These are phyloP conservation scores for Pelomyxa schiedti DNA, from an alignment of 78 protist genomes.

Conservation along the genomic window DNA sequence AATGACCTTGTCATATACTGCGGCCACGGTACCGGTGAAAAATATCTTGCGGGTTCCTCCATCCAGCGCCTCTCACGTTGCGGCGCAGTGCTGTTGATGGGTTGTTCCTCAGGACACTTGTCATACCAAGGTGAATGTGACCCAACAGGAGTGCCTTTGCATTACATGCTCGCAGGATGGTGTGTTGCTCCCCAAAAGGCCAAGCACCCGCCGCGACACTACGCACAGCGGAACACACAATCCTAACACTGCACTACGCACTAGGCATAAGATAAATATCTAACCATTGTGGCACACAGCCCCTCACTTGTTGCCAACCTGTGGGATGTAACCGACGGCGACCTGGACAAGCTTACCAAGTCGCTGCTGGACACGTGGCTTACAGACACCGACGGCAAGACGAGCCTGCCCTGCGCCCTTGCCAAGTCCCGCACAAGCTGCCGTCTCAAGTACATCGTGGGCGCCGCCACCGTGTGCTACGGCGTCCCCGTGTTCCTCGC, in stretches of 20 bases:
- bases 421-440: constrained; percentile 5
- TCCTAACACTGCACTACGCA: too few relatives aligned
- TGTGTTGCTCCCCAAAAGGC: too few relatives aligned
- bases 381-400: too few relatives aligned
- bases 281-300: too few relatives aligned
- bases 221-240: too few relatives aligned
- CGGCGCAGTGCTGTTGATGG: constrained; percentile 45
- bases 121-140: constrained; percentile 44
- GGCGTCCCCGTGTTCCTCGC: constrained; percentile 5
- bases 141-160: constrained; percentile 30
- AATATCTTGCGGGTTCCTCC: constrained; percentile 16
- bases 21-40: constrained; percentile 68
- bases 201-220: too few relatives aligned
- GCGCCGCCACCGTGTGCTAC: constrained; percentile 18
- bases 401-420: background rate
- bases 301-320: constrained; percentile 12
- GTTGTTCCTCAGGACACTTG: constrained; percentile 46
- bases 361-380: constrained; percentile 5
- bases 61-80: constrained; percentile 24
- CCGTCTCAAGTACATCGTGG: constrained; percentile 4
- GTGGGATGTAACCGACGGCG: constrained; percentile 23
- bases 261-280: too few relatives aligned
- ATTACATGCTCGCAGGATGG: constrained; percentile 39
- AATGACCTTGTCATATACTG: constrained; percentile 39
- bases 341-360: constrained; percentile 1